phyloP scores from a whole-genome alignment of 768 basidiomycete genomes.

The Cystobasidium tubakii region DNA sequence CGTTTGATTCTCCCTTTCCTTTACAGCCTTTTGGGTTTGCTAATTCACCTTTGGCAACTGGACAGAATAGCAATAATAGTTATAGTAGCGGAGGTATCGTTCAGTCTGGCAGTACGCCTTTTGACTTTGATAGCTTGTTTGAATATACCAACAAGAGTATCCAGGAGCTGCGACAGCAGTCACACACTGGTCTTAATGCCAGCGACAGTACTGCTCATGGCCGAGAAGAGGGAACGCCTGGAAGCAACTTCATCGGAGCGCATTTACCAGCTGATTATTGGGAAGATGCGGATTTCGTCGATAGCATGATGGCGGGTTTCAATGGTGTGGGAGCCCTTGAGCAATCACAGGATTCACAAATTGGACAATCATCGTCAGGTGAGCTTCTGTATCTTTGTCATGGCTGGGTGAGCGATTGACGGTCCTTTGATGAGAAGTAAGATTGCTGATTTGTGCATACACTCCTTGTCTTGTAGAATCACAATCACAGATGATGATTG shows the following conservation, averaged over 20 bases:
- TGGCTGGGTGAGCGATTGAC: background rate
- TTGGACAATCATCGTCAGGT: background rate
- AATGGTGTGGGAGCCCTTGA: background rate
- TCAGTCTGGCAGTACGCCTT: background rate
- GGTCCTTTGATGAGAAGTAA: no score
- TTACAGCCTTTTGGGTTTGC: background rate
- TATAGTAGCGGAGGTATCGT: background rate
- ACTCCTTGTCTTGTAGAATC: background rate
- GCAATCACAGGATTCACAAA: no score
- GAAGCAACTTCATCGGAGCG: background rate
- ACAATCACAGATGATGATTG: background rate
- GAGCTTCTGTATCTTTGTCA: background rate
- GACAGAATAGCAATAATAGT: background rate
- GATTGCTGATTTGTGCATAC: no score
- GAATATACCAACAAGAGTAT: conserved; percentile 8
- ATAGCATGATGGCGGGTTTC: background rate
- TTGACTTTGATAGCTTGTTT: conserved; percentile 21
- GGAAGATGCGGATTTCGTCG: conserved; percentile 25
- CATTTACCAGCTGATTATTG: conserved; percentile 10
- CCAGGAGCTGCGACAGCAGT: background rate
- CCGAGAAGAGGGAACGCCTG: background rate
- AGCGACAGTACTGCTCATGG: background rate
- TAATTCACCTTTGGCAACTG: background rate
- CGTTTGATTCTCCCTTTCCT: conserved; percentile 14
- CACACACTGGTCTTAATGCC: background rate